phyloP scores from a whole-genome alignment of 2,329 filamentous ascomycete genomes.

The Coniochaeta sp. region DNA sequence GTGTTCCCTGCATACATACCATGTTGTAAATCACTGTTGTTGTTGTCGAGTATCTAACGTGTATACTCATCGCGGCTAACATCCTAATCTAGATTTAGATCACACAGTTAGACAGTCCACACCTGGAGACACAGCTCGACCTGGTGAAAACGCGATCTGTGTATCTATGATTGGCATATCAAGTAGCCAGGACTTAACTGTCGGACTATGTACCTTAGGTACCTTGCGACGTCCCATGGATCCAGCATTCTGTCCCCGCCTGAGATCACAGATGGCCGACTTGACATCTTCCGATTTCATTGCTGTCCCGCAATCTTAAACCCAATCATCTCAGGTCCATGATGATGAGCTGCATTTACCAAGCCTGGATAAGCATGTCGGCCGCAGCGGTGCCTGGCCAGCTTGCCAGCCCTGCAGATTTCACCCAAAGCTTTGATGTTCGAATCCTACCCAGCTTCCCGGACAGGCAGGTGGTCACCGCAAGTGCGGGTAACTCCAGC shows the following conservation, averaged over 20 bases:
- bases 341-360: background rate
- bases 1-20: too few species aligned
- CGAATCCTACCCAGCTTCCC: slow-evolving; percentile 5
- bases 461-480: slow-evolving; percentile 6
- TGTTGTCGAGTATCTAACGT: too few species aligned
- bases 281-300: background rate
- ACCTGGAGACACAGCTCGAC: too few species aligned
- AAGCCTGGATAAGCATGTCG: background rate
- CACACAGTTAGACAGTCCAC: too few species aligned
- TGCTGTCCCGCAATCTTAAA: background rate
- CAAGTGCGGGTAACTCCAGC: background rate
- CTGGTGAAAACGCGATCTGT: too few species aligned
- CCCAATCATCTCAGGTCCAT: background rate
- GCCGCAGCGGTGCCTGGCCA: background rate
- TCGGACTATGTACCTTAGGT: background rate
- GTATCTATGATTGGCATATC: too few species aligned
- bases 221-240: background rate
- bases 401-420: too few species aligned
- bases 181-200: too few species aligned
- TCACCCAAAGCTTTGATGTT: background rate
- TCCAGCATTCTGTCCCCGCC: background rate
- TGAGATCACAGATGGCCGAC: background rate
- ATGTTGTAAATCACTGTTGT: too few species aligned
- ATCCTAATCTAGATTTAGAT: too few species aligned
- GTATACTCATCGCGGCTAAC: too few species aligned